These are phyloP conservation scores for Amanita exitialis DNA, from an alignment of 768 basidiomycete genomes.

Conservation along the genomic window DNA sequence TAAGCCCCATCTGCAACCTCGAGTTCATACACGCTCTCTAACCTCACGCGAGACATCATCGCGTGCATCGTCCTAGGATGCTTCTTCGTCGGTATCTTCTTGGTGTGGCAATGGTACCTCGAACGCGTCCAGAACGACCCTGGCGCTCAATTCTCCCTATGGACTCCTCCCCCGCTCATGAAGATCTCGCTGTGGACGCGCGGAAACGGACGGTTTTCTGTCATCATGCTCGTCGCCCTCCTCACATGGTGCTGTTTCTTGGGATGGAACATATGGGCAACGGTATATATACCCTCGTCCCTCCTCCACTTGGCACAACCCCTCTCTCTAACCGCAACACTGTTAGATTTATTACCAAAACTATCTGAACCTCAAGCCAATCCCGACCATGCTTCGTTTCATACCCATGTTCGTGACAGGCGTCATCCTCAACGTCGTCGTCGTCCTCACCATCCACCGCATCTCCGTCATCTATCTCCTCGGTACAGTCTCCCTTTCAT, in stretches of 20 bases:
- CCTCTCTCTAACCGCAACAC: too few species aligned
- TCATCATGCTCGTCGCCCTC: constrained; percentile 47
- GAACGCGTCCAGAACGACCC: constrained; percentile 27
- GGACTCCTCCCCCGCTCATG: constrained; percentile 49
- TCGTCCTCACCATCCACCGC: not conserved
- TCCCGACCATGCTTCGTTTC: constrained; percentile 55
- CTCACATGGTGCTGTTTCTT: constrained; percentile 48
- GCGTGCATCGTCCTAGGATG: constrained; percentile 55
- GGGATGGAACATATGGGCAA: constrained; percentile 31
- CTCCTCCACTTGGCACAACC: not conserved
- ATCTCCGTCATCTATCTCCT: not conserved
- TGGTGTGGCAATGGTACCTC: constrained; percentile 57
- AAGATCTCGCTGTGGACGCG: constrained; percentile 48
- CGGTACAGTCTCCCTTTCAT: constrained; percentile 17
- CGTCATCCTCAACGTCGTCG: not conserved
- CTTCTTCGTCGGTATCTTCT: constrained; percentile 42
- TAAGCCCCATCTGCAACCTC: constrained; percentile 9
- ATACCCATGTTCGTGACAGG: constrained; percentile 37
- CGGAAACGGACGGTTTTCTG: constrained; percentile 46
- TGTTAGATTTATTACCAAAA: constrained; percentile 71
- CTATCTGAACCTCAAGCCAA: constrained; percentile 41
- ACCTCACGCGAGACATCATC: constrained; percentile 47
- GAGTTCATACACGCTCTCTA: constrained; percentile 12
- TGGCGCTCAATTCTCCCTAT: constrained; percentile 13
- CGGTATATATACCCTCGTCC: constrained; percentile 10